Evolutionary conservation across 306 rosid species (phyloP).

Genomic region (Prunus mume): DNA sequence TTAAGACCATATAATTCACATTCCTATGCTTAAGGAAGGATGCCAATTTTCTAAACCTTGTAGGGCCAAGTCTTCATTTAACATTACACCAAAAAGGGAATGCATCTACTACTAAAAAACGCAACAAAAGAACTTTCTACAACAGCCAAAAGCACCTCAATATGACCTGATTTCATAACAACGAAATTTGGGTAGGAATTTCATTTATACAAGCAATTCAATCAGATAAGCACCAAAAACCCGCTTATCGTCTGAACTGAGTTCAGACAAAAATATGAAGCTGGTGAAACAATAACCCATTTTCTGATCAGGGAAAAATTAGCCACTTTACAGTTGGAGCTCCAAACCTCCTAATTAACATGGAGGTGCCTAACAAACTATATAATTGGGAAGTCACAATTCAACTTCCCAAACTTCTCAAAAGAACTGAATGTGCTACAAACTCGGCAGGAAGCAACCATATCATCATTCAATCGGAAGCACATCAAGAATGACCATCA

Average conservation of each 20-base stretch:
- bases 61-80: no score
- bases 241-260: slow-evolving; percentile 47
- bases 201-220: slow-evolving; percentile 54
- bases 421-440: slow-evolving; percentile 1
- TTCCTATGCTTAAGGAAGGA: no score
- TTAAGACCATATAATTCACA: no score
- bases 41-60: no score
- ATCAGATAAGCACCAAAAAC: slow-evolving; percentile 64
- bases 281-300: slow-evolving; percentile 24
- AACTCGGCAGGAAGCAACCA: slow-evolving; percentile 8
- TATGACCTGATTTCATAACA: neutral
- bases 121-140: neutral
- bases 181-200: neutral
- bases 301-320: slow-evolving; percentile 16
- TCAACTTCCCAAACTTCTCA: slow-evolving; percentile 18
- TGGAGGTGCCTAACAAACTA: slow-evolving; percentile 3
- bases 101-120: no score
- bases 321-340: slow-evolving; percentile 17
- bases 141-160: neutral
- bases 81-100: no score
- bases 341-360: slow-evolving; percentile 16
- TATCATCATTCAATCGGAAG: neutral
- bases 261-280: slow-evolving; percentile 24
- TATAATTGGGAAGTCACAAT: slow-evolving; percentile 14
- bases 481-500: neutral